A percentile compares a stretch with the other conserved stretches of the same genome.
Conservation (phyloP, 768 basidiomycete species). For the Neoboletus magnificus region DNA sequence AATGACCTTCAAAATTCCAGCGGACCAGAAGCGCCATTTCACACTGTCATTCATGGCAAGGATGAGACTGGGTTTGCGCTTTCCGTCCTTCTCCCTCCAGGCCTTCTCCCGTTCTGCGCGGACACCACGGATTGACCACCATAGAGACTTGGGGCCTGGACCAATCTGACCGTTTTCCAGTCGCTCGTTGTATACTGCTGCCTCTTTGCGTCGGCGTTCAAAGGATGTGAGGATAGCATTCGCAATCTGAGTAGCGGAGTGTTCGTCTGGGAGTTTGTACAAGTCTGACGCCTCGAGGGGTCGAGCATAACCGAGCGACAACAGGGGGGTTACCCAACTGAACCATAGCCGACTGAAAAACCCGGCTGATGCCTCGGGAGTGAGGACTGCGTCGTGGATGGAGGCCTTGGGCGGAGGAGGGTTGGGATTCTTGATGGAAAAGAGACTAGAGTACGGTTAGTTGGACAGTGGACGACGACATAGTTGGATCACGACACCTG, state of each 20-base stretch:
- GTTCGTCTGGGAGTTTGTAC: slow-evolving; percentile 68
- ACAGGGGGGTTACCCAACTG: slow-evolving; percentile 69
- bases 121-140: slow-evolving; percentile 57
- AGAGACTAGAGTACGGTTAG: slow-evolving; percentile 4
- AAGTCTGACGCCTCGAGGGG: slow-evolving; percentile 80
- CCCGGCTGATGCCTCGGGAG: slow-evolving; percentile 65
- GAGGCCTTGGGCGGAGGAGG: slow-evolving; percentile 46
- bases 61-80: slow-evolving; percentile 57
- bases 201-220: slow-evolving; percentile 50
- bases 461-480: neutral
- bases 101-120: slow-evolving; percentile 52
- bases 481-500: neutral
- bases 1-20: slow-evolving; percentile 55
- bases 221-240: slow-evolving; percentile 63
- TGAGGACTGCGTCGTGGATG: slow-evolving; percentile 55
- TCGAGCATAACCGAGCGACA: slow-evolving; percentile 72
- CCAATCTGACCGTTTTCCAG: slow-evolving; percentile 62
- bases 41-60: slow-evolving; percentile 76
- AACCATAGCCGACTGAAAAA: slow-evolving; percentile 63
- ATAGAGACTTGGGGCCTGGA: slow-evolving; percentile 49
- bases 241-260: slow-evolving; percentile 58
- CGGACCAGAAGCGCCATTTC: slow-evolving; percentile 76
- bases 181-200: slow-evolving; percentile 66
- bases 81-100: slow-evolving; percentile 66
- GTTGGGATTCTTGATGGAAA: slow-evolving; percentile 14